Evolutionary conservation across 352 stramenopile species (phyloP).

Genomic region (Stramenopiles sp.): DNA sequence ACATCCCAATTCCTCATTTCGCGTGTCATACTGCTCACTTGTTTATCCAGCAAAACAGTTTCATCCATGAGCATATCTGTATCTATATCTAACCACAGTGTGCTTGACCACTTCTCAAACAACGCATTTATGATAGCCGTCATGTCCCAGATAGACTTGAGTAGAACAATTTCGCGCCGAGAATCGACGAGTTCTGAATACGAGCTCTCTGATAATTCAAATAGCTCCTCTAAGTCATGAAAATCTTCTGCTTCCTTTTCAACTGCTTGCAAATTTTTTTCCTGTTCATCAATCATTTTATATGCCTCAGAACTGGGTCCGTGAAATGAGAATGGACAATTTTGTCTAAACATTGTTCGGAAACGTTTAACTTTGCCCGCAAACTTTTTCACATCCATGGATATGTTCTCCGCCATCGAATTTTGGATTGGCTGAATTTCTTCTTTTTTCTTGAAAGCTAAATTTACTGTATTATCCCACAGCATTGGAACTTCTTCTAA

Average conservation of each 20-base stretch:
- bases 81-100: constrained; percentile 63
- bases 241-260: constrained; percentile 54
- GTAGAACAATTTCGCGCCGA: constrained; percentile 54
- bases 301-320: constrained; percentile 55
- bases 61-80: constrained; percentile 61
- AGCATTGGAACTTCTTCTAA: constrained; percentile 81
- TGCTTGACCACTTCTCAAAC: constrained; percentile 56
- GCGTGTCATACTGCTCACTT: constrained; percentile 33
- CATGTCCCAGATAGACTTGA: constrained; percentile 79
- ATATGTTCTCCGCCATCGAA: constrained; percentile 75
- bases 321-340: constrained; percentile 77
- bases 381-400: constrained; percentile 76
- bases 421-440: constrained; percentile 92
- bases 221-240: constrained; percentile 78
- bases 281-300: constrained; percentile 49
- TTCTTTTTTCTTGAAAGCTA: constrained; percentile 94
- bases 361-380: constrained; percentile 46
- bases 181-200: constrained; percentile 44
- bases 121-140: constrained; percentile 52
- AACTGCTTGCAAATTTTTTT: constrained; percentile 25
- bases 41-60: constrained; percentile 50
- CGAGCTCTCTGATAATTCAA: constrained; percentile 58
- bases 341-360: constrained; percentile 72
- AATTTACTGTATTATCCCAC: constrained; percentile 92
- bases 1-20: constrained; percentile 71